A percentile compares a stretch with the other conserved stretches of the same genome.
phyloP scores from a whole-genome alignment of 2,329 filamentous ascomycete species.

The Aureobasidium sp. region DNA sequence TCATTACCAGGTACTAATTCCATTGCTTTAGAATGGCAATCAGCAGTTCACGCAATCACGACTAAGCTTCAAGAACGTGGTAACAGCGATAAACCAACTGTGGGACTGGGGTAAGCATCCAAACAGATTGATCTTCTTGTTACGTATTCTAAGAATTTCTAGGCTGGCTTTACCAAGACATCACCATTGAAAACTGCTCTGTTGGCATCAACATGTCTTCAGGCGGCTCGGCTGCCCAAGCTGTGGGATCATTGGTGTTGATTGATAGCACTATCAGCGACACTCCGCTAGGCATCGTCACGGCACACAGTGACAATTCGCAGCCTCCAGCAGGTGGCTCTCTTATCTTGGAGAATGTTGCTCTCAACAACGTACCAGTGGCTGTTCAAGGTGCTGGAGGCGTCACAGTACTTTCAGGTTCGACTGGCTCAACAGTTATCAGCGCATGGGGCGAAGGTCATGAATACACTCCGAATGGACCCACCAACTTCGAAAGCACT shows the following conservation, averaged over 20 bases:
- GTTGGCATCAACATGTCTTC: constrained; percentile 44
- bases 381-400: constrained; percentile 33
- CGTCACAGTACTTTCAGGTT: constrained; percentile 28
- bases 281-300: constrained; percentile 42
- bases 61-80: constrained; percentile 42
- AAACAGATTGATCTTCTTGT: neutral
- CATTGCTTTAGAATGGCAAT: constrained; percentile 24
- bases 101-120: constrained; percentile 45
- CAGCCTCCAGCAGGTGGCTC: neutral
- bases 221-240: constrained; percentile 33
- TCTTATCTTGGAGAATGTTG: constrained; percentile 44
- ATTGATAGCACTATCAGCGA: constrained; percentile 48
- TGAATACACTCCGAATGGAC: constrained; percentile 35
- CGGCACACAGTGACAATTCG: constrained; percentile 28
- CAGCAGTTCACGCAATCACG: constrained; percentile 47
- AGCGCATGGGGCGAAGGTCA: constrained; percentile 36
- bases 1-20: neutral
- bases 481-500: constrained; percentile 33
- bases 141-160: constrained; percentile 19
- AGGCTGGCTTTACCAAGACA: constrained; percentile 30
- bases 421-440: constrained; percentile 28
- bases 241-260: constrained; percentile 47
- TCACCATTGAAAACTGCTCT: constrained; percentile 44
- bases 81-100: constrained; percentile 47
- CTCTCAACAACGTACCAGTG: constrained; percentile 39